phyloP scores from a whole-genome alignment of 305 asterid genomes.

The Fraxinus angustifolia region DNA sequence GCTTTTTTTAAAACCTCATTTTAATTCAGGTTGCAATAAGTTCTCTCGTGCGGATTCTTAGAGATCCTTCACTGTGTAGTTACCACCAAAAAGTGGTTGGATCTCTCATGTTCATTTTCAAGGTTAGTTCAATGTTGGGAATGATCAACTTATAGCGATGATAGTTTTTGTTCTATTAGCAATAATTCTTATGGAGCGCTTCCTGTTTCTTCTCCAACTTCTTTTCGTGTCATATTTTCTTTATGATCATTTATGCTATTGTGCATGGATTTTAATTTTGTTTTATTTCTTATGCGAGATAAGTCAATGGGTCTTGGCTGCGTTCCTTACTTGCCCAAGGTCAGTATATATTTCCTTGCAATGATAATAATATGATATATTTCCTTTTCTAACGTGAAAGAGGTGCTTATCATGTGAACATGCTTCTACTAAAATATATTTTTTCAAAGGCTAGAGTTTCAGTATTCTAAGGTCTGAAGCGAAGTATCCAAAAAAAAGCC shows the following conservation, averaged over 20 bases:
- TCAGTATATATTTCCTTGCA: conserved; percentile 38
- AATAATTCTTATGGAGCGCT: background rate
- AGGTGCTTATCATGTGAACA: conserved; percentile 5
- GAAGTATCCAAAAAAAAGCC: background rate
- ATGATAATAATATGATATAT: background rate
- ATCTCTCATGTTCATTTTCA: conserved; percentile 94
- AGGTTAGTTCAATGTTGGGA: conserved; percentile 50
- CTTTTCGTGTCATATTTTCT: conserved; percentile 9
- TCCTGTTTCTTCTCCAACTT: conserved; percentile 17
- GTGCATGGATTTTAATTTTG: conserved; percentile 17
- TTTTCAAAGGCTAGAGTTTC: background rate
- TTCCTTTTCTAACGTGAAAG: background rate
- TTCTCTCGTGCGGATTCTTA: conserved; percentile 92
- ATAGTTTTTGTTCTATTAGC: background rate
- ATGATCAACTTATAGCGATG: background rate
- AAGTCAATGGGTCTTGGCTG: conserved; percentile 98
- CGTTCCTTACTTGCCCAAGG: conserved; percentile 98
- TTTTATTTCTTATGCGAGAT: conserved; percentile 43
- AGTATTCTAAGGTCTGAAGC: background rate
- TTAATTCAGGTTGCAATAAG: conserved; percentile 86
- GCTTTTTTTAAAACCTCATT: conserved; percentile 20
- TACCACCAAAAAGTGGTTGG: conserved; percentile 96
- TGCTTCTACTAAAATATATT: conserved; percentile 12
- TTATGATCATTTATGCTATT: background rate
- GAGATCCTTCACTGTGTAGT: conserved; percentile 96